Conservation (phyloP, 805 yeast species). For the Saturnispora silvae region DNA sequence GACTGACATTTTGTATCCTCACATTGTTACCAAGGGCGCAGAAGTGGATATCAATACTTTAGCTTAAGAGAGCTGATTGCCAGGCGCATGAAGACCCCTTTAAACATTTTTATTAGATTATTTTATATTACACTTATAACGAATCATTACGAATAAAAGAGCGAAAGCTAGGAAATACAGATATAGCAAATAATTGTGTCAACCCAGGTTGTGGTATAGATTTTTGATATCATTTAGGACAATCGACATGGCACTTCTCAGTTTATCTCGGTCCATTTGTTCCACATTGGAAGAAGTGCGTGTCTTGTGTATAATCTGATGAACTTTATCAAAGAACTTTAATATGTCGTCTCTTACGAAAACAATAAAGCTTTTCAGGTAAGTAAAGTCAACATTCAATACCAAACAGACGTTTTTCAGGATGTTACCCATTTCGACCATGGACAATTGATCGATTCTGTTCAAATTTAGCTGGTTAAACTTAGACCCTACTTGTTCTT, state of each 20-base stretch:
- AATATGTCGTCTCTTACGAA: conserved; percentile 13
- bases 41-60: conserved; percentile 25
- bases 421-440: conserved; percentile 13
- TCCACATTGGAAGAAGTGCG: conserved; percentile 2
- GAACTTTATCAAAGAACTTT: conserved; percentile 11
- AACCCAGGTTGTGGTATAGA: too few species aligned
- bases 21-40: conserved; percentile 40
- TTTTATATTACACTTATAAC: neutral
- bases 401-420: conserved; percentile 15
- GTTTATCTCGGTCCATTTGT: conserved; percentile 6
- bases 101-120: neutral
- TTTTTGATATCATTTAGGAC: conserved; percentile 10
- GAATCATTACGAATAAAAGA: too few species aligned
- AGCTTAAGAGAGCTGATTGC: conserved; percentile 11
- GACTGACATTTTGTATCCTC: conserved; percentile 68
- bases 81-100: neutral
- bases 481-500: conserved; percentile 3
- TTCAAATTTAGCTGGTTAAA: conserved; percentile 8
- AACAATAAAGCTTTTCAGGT: conserved; percentile 8
- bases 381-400: conserved; percentile 10
- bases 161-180: too few species aligned
- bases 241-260: conserved; percentile 11
- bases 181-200: too few species aligned
- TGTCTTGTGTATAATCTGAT: conserved; percentile 10
- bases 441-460: conserved; percentile 9